Conservation (phyloP, 1,284 basidiomycete genomes). For the Puccinia hordei region DNA sequence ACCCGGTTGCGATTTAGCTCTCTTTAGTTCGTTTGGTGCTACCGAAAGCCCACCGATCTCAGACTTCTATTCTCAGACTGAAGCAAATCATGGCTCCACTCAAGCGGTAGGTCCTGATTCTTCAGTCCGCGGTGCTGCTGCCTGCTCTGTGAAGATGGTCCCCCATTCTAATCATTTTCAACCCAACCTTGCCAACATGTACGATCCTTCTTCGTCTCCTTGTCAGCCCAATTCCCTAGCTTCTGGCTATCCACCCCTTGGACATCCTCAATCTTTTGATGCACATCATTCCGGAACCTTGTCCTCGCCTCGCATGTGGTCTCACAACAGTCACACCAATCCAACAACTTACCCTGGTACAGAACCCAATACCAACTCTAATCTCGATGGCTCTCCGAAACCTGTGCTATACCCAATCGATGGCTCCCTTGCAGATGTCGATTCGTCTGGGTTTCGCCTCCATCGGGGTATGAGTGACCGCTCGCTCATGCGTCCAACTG, state of each 20-base stretch:
- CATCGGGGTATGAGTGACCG: background rate
- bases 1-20: conserved; percentile 7
- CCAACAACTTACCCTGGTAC: background rate
- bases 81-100: background rate
- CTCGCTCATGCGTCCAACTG: conserved; percentile 11
- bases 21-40: conserved; percentile 15
- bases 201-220: background rate
- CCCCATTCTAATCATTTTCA: conserved; percentile 3
- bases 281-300: conserved; percentile 13
- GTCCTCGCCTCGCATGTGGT: conserved; percentile 21
- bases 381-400: background rate
- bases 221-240: background rate
- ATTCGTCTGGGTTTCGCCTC: background rate
- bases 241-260: background rate
- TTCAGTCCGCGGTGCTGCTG: background rate
- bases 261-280: conserved; percentile 11
- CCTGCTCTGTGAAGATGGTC: background rate
- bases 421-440: conserved; percentile 4
- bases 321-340: conserved; percentile 1
- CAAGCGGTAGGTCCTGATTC: background rate
- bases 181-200: background rate
- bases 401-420: background rate
- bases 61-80: conserved; percentile 3
- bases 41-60: background rate
- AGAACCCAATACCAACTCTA: background rate